Conservation (phyloP, 2,329 filamentous ascomycete species). For the Neofusicoccum umdonicola region DNA sequence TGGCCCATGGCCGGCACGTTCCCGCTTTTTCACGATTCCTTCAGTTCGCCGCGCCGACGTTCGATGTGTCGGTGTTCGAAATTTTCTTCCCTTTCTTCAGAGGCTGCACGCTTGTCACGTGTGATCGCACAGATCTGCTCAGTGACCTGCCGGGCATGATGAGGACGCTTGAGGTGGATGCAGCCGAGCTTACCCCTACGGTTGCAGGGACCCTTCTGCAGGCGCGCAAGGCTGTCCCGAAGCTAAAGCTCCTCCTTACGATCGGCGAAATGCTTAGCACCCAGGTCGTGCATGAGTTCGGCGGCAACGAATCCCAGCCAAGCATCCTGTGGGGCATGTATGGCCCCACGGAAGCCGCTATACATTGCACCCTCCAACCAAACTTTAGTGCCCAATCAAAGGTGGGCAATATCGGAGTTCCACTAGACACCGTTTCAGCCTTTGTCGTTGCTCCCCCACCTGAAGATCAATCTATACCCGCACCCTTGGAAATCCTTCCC, state of each 20-base stretch:
- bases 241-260: slow-evolving; percentile 70
- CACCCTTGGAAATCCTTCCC: slow-evolving; percentile 56
- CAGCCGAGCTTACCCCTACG: slow-evolving; percentile 84
- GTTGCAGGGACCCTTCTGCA: slow-evolving; percentile 76
- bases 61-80: slow-evolving; percentile 93
- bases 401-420: slow-evolving; percentile 70
- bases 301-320: slow-evolving; percentile 49
- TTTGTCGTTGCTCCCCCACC: slow-evolving; percentile 60
- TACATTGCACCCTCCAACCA: slow-evolving; percentile 79
- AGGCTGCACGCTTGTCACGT: slow-evolving; percentile 70
- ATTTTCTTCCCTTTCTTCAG: slow-evolving; percentile 84
- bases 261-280: slow-evolving; percentile 91
- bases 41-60: slow-evolving; percentile 88
- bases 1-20: slow-evolving; percentile 77
- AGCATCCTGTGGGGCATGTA: slow-evolving; percentile 91
- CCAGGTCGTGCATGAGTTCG: slow-evolving; percentile 76
- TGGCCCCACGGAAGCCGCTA: slow-evolving; percentile 86
- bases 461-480: slow-evolving; percentile 18
- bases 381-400: slow-evolving; percentile 57
- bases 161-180: slow-evolving; percentile 67
- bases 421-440: slow-evolving; percentile 76
- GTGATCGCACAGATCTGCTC: slow-evolving; percentile 67
- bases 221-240: slow-evolving; percentile 64
- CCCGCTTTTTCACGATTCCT: slow-evolving; percentile 76
- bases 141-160: slow-evolving; percentile 71